Evolutionary conservation across 78 protist species (phyloP), one percentile per base, ranked within the genome.

Genomic region (Dictyostelium capitatum): DNA sequence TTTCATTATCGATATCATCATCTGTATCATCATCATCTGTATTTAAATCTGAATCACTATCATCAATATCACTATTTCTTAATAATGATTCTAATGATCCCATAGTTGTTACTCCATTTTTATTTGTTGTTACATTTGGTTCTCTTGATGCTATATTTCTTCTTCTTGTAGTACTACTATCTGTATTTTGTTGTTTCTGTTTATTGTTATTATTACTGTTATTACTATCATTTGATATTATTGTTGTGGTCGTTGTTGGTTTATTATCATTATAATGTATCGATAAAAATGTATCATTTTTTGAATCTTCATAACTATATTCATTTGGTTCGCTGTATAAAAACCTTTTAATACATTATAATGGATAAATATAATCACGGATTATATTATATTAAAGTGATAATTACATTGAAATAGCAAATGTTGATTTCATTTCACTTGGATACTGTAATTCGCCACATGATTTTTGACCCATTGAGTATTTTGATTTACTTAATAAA

Each of bases 401-500:
- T 37, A 37, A 37, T 37, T 37, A 12, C 70, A 41, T 82, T 67
- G 48, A 28, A 23, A 82, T 28, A 50, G 11, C 46, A 15, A 82
- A 25, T 14, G 50, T 47, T 48, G 83, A 19, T 48, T 75, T 84
- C 69, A 84, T 84, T 47, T 84, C 51, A 51, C 59, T 79, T 30
- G 92, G 92, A 47, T 84, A 84, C 28, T 84, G 92, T 30, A 84
- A 53, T 59, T 84, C 64, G 15, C 92, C 92, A 3, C 74, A 41
- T 75, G 92, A 72, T 62, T 74, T 84, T 43, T 74, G 30, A n/a
- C 92, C 92, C 92, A 84, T 84, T 25, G 92, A 57, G 25, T 67
- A 73, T 62, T 81, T 84, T 46, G 92, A 84, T 75, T 84, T 84
- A 23, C 65, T 75, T 74, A 84, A 20, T 47, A 74, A 47, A 74